A percentile compares a stretch with the other conserved stretches of the same genome.
phyloP scores from a whole-genome alignment of 495 filamentous ascomycete genomes.

The Recurvomyces mirabilis region DNA sequence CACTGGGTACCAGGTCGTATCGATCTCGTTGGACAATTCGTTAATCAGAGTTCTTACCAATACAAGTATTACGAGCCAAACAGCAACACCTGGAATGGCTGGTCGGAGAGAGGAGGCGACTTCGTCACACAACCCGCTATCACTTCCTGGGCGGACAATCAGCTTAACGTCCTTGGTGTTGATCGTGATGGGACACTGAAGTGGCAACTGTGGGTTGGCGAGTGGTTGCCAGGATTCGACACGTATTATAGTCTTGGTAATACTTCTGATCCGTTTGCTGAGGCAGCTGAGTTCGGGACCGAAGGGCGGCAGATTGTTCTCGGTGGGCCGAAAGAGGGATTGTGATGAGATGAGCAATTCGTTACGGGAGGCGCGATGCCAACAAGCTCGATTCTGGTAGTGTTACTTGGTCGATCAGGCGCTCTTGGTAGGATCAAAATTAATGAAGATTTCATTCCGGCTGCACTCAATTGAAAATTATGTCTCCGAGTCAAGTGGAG shows the following conservation, averaged over 20 bases:
- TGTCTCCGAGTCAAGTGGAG: no score
- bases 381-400: no score
- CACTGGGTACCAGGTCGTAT: slow-evolving; percentile 24
- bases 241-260: slow-evolving; percentile 1
- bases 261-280: not conserved
- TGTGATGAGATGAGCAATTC: slow-evolving; percentile 1
- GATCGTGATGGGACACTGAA: not conserved
- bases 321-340: not conserved
- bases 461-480: no score
- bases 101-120: slow-evolving; percentile 10
- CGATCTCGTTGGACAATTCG: not conserved
- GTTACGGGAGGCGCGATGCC: no score
- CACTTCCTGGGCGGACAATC: not conserved
- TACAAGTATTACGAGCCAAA: slow-evolving; percentile 6
- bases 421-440: no score
- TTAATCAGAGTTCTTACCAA: not conserved
- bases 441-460: no score
- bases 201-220: not conserved
- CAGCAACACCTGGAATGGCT: not conserved
- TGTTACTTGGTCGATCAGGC: no score
- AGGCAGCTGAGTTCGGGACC: not conserved
- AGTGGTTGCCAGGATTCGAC: not conserved
- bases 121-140: slow-evolving; percentile 18
- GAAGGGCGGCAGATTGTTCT: not conserved
- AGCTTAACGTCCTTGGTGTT: slow-evolving; percentile 6